These are phyloP conservation scores for Penicillium polonicum DNA, from an alignment of 2,329 filamentous ascomycete genomes.

Conservation along the genomic window DNA sequence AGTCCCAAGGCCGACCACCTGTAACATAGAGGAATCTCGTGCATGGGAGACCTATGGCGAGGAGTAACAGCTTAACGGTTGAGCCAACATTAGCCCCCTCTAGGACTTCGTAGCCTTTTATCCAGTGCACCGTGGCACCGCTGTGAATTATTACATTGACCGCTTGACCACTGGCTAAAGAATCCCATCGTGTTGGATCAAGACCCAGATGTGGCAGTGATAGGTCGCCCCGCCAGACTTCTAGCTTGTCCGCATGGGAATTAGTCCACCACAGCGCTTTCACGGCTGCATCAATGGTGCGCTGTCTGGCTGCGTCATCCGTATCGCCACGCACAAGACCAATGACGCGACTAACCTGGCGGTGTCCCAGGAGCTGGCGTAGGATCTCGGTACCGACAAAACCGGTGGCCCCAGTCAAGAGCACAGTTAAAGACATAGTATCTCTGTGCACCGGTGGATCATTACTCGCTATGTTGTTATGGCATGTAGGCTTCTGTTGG, in stretches of 20 bases:
- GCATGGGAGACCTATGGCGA: neutral
- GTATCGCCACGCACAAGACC: slow-evolving; percentile 17
- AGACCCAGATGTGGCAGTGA: slow-evolving; percentile 4
- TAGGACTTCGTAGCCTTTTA: neutral
- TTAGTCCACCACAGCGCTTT: slow-evolving; percentile 21
- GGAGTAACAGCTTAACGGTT: neutral
- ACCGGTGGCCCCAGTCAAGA: slow-evolving; percentile 24
- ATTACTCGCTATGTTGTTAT: neutral
- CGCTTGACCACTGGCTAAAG: neutral
- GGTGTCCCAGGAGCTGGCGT: slow-evolving; percentile 13
- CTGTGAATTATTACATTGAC: neutral
- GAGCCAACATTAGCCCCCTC: slow-evolving; percentile 1
- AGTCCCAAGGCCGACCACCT: neutral
- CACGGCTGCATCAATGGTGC: slow-evolving; percentile 7
- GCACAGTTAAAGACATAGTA: slow-evolving; percentile 1
- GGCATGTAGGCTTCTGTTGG: neutral
- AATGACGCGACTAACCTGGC: slow-evolving; percentile 14
- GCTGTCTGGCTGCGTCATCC: neutral
- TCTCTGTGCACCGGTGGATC: neutral
- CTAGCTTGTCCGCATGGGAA: slow-evolving; percentile 14
- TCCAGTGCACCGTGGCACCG: slow-evolving; percentile 1
- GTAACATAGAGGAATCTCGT: neutral
- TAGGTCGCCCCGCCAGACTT: slow-evolving; percentile 25
- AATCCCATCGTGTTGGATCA: neutral
- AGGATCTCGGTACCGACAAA: slow-evolving; percentile 27